A percentile compares a stretch with the other conserved stretches of the same genome.
Conservation (phyloP, 2,329 filamentous ascomycete genomes). For the Penicillium sp. region DNA sequence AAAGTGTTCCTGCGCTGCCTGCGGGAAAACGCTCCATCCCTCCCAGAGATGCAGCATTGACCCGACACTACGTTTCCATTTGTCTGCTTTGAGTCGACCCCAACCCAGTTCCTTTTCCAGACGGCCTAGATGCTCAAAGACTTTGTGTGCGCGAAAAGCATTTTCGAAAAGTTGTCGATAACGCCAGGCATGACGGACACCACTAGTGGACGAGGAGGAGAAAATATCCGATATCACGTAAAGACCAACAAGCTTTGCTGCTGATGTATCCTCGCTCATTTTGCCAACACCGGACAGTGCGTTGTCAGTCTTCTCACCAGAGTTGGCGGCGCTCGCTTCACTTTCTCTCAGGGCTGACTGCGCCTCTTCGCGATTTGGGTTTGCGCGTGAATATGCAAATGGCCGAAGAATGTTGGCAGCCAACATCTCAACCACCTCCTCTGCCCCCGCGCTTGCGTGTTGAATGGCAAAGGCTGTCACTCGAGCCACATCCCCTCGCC, state of each 20-base stretch:
- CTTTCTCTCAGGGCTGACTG: conserved; percentile 24
- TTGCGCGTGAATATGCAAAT: conserved; percentile 68
- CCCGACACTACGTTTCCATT: conserved; percentile 74
- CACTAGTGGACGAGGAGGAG: conserved; percentile 69
- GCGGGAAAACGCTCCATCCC: conserved; percentile 64
- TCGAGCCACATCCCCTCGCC: conserved; percentile 80
- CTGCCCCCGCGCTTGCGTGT: conserved; percentile 77
- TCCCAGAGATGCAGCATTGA: conserved; percentile 68
- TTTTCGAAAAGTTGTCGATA: conserved; percentile 77
- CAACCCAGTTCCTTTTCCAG: conserved; percentile 69
- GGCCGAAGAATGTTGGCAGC: conserved; percentile 77
- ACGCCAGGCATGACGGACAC: conserved; percentile 79
- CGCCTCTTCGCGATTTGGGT: conserved; percentile 45
- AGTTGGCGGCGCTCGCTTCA: conserved; percentile 29
- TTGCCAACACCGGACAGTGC: conserved; percentile 30
- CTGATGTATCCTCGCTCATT: conserved; percentile 61
- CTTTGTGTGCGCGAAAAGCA: conserved; percentile 62
- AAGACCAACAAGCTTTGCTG: conserved; percentile 72
- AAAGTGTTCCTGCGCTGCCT: conserved; percentile 68
- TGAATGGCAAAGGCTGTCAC: conserved; percentile 85
- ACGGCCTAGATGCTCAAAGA: conserved; percentile 71
- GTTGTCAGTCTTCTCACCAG: conserved; percentile 34
- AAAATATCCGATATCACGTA: conserved; percentile 79
- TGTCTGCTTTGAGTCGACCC: conserved; percentile 77
- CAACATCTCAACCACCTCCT: conserved; percentile 88